Evolutionary conservation across 2,329 filamentous ascomycete species (phyloP).

Genomic region (Claviceps sp.): DNA sequence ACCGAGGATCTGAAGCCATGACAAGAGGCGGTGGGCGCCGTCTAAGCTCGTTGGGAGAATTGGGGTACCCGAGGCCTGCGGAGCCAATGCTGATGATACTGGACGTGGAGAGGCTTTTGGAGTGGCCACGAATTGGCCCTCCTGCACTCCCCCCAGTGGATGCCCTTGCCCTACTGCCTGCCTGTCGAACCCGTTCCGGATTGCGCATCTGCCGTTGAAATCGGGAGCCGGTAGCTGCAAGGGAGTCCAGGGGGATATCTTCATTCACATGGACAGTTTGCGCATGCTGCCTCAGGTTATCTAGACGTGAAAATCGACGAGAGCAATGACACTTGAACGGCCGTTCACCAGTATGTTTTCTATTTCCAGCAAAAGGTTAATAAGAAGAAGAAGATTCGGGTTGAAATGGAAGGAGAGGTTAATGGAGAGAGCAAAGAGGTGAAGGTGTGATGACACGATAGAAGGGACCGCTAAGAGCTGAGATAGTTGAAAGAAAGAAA

Average conservation of each 20-base stretch:
- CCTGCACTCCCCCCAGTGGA: slow-evolving; percentile 63
- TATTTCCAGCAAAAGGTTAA: slow-evolving; percentile 18
- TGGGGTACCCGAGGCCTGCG: slow-evolving; percentile 48
- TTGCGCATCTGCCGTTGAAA: slow-evolving; percentile 84
- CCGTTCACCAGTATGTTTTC: slow-evolving; percentile 93
- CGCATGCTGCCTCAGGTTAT: slow-evolving; percentile 92
- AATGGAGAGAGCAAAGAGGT: not conserved
- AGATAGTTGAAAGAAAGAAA: not conserved
- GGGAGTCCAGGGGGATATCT: slow-evolving; percentile 84
- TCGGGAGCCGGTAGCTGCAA: slow-evolving; percentile 81
- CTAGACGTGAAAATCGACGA: slow-evolving; percentile 79
- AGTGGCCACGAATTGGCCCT: slow-evolving; percentile 63
- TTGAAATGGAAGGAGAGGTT: not conserved
- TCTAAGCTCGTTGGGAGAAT: slow-evolving; percentile 47
- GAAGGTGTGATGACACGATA: not conserved
- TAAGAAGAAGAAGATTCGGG: not conserved
- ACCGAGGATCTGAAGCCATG: slow-evolving; percentile 61
- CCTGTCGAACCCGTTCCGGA: slow-evolving; percentile 62
- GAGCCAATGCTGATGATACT: slow-evolving; percentile 69
- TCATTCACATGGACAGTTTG: slow-evolving; percentile 97
- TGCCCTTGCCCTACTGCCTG: slow-evolving; percentile 58
- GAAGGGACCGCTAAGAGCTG: too few relatives aligned
- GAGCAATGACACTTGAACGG: slow-evolving; percentile 95
- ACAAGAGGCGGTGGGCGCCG: slow-evolving; percentile 69
- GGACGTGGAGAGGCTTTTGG: slow-evolving; percentile 73